phyloP scores from a whole-genome alignment of 1,284 basidiomycete genomes.

The Sanghuangporus sanghuang region DNA sequence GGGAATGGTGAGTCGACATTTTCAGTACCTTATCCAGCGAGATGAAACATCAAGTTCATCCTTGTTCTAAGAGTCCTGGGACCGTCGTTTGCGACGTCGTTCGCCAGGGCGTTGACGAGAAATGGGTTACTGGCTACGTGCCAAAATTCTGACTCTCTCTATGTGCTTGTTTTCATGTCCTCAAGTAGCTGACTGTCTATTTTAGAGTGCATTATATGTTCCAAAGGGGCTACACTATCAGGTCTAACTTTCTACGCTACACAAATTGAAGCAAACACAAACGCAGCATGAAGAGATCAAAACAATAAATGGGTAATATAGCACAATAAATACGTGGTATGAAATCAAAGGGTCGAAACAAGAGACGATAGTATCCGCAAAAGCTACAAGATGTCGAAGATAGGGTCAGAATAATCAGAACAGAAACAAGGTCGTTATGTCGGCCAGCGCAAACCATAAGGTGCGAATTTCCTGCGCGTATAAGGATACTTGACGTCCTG shows the following conservation, averaged over 20 bases:
- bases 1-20: not conserved
- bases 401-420: not conserved
- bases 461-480: not conserved
- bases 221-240: not conserved
- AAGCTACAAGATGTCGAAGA: not conserved
- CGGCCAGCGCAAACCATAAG: not conserved
- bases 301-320: not conserved
- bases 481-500: not conserved
- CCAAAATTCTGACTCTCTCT: not conserved
- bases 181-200: not conserved
- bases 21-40: not conserved
- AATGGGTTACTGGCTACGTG: constrained; percentile 10
- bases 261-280: not conserved
- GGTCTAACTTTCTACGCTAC: not conserved
- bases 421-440: too few relatives aligned
- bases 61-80: constrained; percentile 20
- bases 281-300: not conserved
- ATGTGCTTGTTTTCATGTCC: not conserved
- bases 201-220: not conserved
- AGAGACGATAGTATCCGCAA: not conserved
- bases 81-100: too few relatives aligned
- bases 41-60: constrained; percentile 20
- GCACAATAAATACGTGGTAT: not conserved
- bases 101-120: constrained; percentile 17
- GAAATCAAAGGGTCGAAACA: not conserved